Base-by-base conservation (phyloP, 805 yeast species). In the Candida loeiensis region DNA sequence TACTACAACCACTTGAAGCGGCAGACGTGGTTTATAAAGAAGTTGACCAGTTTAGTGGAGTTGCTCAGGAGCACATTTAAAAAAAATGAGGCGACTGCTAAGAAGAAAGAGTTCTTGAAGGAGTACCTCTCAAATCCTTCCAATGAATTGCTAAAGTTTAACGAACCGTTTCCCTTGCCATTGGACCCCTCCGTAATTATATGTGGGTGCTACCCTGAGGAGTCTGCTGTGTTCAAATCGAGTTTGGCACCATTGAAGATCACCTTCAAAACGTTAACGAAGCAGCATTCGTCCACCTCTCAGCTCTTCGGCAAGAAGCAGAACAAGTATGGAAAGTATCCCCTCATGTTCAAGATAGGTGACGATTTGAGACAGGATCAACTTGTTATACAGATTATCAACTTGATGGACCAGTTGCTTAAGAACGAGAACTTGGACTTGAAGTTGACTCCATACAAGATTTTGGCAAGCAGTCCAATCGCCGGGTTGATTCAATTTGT, bases 291-390 rank as follows among this genome's bases (percentile, higher is more conserved):
- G 1, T 40, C 54, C 2, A 44, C 60, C 4, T 55, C 69, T 4
- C 66, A 62, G 35, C 54, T 64, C 1, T 66, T 66, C 46, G 68
- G 68, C 1, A 57, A 58, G 30, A 57, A 54, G 39, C 47, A 48
- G 26, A 50, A 50, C 33, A 58, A 58, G 37, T 55, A 66, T 39
- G 71, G 71, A 3, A 67, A 63, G 39, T 93, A 88, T 58, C 80
- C 95, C 4, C 65, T 93, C 26, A 91, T 93, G 84, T 91, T 88
- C 64, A 93, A 93, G 60, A 85, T 85, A 37, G 99, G 99, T 11
- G 99, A 85, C 47, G 99, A 93, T 58, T 69, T 93, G 37, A 71
- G 98, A 44, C 99, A 93, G 60, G 99, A 93, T 66, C 99, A 93
- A 60, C 73, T 93, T 47, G 95, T 93, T n/a, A 85, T 89, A 36